A percentile compares a stretch with the other conserved stretches of the same genome.
These are phyloP conservation scores for Backusella tarrabulga DNA, from an alignment of 192 early-diverging fungal genomes.

Conservation along the genomic window DNA sequence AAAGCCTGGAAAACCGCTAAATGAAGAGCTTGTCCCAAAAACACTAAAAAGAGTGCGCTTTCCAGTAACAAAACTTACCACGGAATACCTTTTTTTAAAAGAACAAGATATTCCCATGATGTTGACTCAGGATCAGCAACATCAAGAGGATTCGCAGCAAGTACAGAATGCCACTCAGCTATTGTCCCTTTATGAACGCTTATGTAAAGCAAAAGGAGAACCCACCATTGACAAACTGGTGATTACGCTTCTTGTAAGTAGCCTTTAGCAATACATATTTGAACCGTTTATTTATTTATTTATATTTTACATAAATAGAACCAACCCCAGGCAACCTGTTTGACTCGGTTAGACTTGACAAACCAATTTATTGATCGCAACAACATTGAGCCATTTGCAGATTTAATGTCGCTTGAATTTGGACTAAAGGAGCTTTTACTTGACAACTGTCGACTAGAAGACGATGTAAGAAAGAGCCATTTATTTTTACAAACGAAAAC, in stretches of 20 bases:
- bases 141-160: not conserved
- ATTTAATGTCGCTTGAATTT: conserved; percentile 75
- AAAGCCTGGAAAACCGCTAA: not conserved
- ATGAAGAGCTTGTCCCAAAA: conserved; percentile 21
- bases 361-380: conserved; percentile 49
- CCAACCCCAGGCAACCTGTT: conserved; percentile 10
- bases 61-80: conserved; percentile 48
- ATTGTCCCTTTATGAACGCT: conserved; percentile 26
- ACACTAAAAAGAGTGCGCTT: conserved; percentile 53
- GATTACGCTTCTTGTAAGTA: conserved; percentile 12
- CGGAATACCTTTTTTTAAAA: conserved; percentile 37
- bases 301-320: conserved; percentile 7
- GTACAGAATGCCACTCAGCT: conserved; percentile 6
- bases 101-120: not conserved
- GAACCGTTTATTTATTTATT: not conserved
- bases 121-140: not conserved
- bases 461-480: conserved; percentile 49
- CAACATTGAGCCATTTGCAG: conserved; percentile 66
- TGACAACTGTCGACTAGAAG: conserved; percentile 70
- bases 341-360: conserved; percentile 25
- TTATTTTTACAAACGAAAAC: not conserved
- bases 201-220: conserved; percentile 30
- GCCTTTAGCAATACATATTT: not conserved
- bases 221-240: conserved; percentile 20
- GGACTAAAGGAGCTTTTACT: conserved; percentile 66